Base-by-base conservation (phyloP, 768 basidiomycete genomes). In the Mycena rebaudengoi region DNA sequence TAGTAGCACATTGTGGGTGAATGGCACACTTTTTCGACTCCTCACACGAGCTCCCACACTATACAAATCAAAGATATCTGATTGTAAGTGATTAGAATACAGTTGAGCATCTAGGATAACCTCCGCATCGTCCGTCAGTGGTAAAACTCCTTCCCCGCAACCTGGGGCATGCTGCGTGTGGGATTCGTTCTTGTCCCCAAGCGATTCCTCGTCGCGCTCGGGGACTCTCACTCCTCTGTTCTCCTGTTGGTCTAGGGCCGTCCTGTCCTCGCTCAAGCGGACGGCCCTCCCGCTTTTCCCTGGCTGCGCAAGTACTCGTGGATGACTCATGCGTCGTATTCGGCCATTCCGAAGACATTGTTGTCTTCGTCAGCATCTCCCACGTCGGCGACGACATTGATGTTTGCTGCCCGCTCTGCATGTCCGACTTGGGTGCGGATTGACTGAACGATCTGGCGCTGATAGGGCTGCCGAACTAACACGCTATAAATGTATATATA, bases 381-480 rank as follows among this genome's bases (percentile, higher is more conserved):
- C 18, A 20, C 49, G 49, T 60, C 40, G 0, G 49, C 59, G 20
- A 51, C 39, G 29, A 50, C 11, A 20, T 51, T 43, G 16, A 40
- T 30, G 13, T 35, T 10, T 6, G 29, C 0, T 2, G 7, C 37
- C 7, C 35, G 35, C 26, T n/a, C 12, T 40, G 23, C 14, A 23
- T 25, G 21, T 8, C 21, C 13, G 30, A 20, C n/a, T 26, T 49
- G 33, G 23, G 5, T 60, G 39, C n/a, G 35, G 46, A 49, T 60
- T 0, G 59, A 60, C 30, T 23, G 23, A 7, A 51, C 69, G 18
- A 69, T 72, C 5, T 56, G 43, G 14, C 70, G 32, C 72, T 71
- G 72, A 49, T 45, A 44, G 0, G 16, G 7, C 52, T 73, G n/a
- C n/a, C n/a, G n/a, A n/a, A n/a, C n/a, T n/a, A n/a, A n/a, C n/a